Base-by-base conservation (phyloP, 768 basidiomycete genomes). In the Terana coerulea region DNA sequence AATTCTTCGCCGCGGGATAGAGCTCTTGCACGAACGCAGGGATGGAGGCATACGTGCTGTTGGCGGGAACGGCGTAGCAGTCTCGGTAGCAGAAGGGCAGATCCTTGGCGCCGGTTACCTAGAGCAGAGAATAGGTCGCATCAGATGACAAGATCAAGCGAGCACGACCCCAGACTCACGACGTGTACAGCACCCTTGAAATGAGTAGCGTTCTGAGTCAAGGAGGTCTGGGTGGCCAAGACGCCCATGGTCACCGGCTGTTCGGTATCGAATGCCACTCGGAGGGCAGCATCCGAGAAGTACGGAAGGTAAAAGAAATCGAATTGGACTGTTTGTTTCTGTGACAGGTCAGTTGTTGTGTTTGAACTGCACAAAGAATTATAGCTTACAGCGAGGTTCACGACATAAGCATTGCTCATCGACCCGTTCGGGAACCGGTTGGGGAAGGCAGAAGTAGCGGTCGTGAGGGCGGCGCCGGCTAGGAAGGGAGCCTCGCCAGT, bases 301-400 rank as follows among this genome's bases (percentile, higher is more conserved):
- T 44, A 44, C n/a, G 43, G 43, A 26, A 29, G 31, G 43, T 44
- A 44, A 29, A 44, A 44, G 43, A 44, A 44, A 29, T 44, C 43
- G 14, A 44, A 19, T 17, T 44, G 43, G 29, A 29, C 31, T 3
- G 28, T 29, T n/a, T n/a, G n/a, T n/a, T n/a, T n/a, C n/a, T n/a
- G n/a, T n/a, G n/a, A n/a, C n/a, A n/a, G n/a, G n/a, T n/a, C n/a
- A n/a, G n/a, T n/a, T n/a, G n/a, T n/a, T n/a, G n/a, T n/a, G n/a
- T n/a, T n/a, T n/a, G n/a, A n/a, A n/a, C n/a, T n/a, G n/a, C n/a
- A n/a, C n/a, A n/a, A n/a, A n/a, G n/a, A n/a, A n/a, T n/a, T n/a
- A n/a, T n/a, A n/a, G n/a, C n/a, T n/a, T n/a, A n/a, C n/a, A n/a
- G n/a, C n/a, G n/a, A n/a, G 39, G 28, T 44, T 44, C 11, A 44